Evolutionary conservation across 106 monocot species (phyloP), one percentile per base, ranked within the genome.

Genomic region (Hemerocallis citrina): DNA sequence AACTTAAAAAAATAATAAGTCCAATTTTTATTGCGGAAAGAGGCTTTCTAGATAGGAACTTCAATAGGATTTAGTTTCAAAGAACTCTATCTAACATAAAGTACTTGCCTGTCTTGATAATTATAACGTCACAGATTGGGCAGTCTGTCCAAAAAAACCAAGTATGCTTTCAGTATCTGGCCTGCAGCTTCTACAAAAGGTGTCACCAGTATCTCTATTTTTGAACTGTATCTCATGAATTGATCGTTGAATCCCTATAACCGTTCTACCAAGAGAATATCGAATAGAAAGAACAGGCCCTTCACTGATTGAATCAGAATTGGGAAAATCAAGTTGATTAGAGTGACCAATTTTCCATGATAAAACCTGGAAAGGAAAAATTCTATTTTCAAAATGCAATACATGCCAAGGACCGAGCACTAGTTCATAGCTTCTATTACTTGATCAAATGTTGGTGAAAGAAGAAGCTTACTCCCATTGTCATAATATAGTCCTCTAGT

Each of bases 121-220:
- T 33, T 72, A 89, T 77, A 22, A 93, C 37, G 54, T 93, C 85
- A 72, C 93, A 93, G 11, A 66, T 59, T 36, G 88, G 88, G 75
- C 88, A 85, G 38, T 93, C 93, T 39, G 88, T 85, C 88, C 88
- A 93, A 59, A 93, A 93, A 89, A 89, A 9, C 93, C 88, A 56
- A 93, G 85, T 48, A 93, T 77, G 49, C 63, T 76, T 68, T 89
- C 89, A 14, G 80, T 77, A 27, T 82, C 93, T 45, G 76, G 60
- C 75, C 35, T 82, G 74, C 72, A 89, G 61, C 65, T 88, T 45
- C 67, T 59, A 62, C 27, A 77, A 45, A 88, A 85, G 1, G 74
- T 70, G 31, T 75, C 58, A 27, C 88, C 85, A 47, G 85, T 79
- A 63, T 82, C 88, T 63, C 77, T 85, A 70, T 88, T 88, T 79